Evolutionary conservation across 2,329 filamentous ascomycete genomes (phyloP).

Genomic region (Pseudonectria buxi): DNA sequence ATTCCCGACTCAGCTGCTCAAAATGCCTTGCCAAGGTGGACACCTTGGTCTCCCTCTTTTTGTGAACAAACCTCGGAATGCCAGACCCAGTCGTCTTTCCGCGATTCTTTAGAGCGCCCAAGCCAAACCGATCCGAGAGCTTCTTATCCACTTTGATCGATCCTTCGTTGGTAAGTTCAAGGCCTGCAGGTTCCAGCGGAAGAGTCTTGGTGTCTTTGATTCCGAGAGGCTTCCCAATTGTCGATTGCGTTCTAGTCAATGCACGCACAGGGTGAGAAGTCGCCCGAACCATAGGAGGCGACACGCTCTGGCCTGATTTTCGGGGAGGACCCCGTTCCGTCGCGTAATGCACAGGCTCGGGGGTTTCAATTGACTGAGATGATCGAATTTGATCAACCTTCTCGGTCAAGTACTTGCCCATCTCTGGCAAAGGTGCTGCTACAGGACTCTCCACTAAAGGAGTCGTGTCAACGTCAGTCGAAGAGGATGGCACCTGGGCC

Average conservation of each 20-base stretch:
- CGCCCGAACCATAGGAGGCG: slow-evolving; percentile 48
- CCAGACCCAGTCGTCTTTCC: slow-evolving; percentile 59
- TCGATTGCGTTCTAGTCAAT: slow-evolving; percentile 40
- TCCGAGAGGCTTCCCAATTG: slow-evolving; percentile 34
- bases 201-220: slow-evolving; percentile 28
- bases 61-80: slow-evolving; percentile 81
- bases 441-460: slow-evolving; percentile 14
- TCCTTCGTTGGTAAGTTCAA: slow-evolving; percentile 28
- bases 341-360: slow-evolving; percentile 18
- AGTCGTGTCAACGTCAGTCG: slow-evolving; percentile 14
- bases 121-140: slow-evolving; percentile 63
- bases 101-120: slow-evolving; percentile 56
- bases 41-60: slow-evolving; percentile 69
- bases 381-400: slow-evolving; percentile 39
- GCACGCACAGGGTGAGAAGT: slow-evolving; percentile 45
- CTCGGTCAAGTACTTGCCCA: slow-evolving; percentile 32
- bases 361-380: slow-evolving; percentile 26
- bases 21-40: slow-evolving; percentile 93
- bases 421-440: slow-evolving; percentile 6
- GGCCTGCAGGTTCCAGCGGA: slow-evolving; percentile 13
- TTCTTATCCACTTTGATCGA: slow-evolving; percentile 61
- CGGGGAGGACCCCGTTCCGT: slow-evolving; percentile 35
- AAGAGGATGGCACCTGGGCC: slow-evolving; percentile 13
- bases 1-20: slow-evolving; percentile 92
- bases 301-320: slow-evolving; percentile 38